Base-by-base conservation (phyloP, 352 stramenopile species). In the Phytophthora hybrid region DNA sequence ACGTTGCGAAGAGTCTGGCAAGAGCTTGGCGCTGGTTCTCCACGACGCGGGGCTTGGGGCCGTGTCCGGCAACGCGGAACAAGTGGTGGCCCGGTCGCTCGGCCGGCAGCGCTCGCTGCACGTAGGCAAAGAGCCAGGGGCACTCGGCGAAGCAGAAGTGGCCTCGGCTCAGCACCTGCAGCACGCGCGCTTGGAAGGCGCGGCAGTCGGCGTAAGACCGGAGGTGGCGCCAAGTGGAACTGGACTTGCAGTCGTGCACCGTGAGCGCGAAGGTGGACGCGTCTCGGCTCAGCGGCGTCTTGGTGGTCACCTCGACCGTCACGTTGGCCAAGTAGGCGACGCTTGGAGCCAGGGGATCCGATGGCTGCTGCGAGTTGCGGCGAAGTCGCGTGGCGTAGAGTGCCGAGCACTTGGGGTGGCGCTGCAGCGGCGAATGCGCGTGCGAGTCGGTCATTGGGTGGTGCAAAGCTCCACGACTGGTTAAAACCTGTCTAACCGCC, bases 121-220 rank as follows among this genome's bases (percentile, higher is more conserved):
- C 56, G 63, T 80, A 87, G 23, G 76, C 71, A 26, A 59, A 83
- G 32, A 87, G 67, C 77, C 77, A 84, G 31, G 80, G 80, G 67
- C 80, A 87, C 47, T 84, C 80, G 29, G 80, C 77, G 49, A 80
- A 80, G 61, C 80, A 87, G 9, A 85, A 51, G 55, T 87, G 80
- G 13, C 78, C 80, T 1, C 71, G 77, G 60, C 77, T 74, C 26
- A 87, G 31, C 6, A 59, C 54, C 18, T 59, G 57, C 7, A 85
- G 63, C 51, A 87, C 53, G n/a, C 71, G 67, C 23, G 49, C 71
- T 62, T 81, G 78, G 66, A 87, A 85, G 10, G 47, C 49, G 62
- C 78, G 66, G 47, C 78, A 87, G 5, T 87, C 71, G 21, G 79
- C 69, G 62, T 76, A 87, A 11, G 66, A 78, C 34, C 80, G 71